Conservation (phyloP, 768 basidiomycete species). For the Galerina marginata region DNA sequence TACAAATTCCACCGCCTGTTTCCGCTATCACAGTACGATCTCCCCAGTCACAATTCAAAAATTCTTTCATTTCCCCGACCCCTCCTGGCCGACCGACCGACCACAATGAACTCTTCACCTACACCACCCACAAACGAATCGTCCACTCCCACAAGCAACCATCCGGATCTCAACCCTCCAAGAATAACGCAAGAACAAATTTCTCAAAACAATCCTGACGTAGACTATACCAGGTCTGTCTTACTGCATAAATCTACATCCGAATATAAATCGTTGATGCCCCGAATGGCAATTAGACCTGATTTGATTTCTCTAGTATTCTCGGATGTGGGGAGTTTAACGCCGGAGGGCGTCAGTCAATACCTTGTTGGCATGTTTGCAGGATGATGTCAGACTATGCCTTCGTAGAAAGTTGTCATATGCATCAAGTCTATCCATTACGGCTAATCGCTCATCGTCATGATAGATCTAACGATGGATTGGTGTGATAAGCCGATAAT, state of each 20-base stretch:
- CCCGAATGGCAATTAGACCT: constrained; percentile 54
- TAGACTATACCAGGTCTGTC: constrained; percentile 89
- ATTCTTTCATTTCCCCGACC: constrained; percentile 73
- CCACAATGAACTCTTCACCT: constrained; percentile 25
- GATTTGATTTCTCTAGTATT: constrained; percentile 94
- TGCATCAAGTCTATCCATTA: constrained; percentile 20
- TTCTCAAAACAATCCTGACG: constrained; percentile 82
- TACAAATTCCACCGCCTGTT: constrained; percentile 98
- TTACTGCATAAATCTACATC: constrained; percentile 2
- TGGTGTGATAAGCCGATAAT: constrained; percentile 42
- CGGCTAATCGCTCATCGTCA: constrained; percentile 14
- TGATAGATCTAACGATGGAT: constrained; percentile 35
- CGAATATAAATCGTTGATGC: constrained; percentile 19
- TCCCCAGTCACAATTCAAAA: constrained; percentile 79
- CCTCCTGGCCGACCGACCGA: constrained; percentile 30
- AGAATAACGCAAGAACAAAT: constrained; percentile 86
- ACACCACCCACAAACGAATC: constrained; percentile 16
- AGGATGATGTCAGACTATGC: constrained; percentile 45
- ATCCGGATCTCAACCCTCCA: constrained; percentile 31
- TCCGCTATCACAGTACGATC: constrained; percentile 89
- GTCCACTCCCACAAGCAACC: constrained; percentile 20
- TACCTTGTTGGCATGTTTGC: constrained; percentile 96
- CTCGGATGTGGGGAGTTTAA: constrained; percentile 91
- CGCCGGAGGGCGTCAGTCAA: constrained; percentile 92
- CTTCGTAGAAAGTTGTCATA: constrained; percentile 20